These are phyloP conservation scores for Euryodendron excelsum DNA, from an alignment of 148 eudicot genomes.

Conservation along the genomic window DNA sequence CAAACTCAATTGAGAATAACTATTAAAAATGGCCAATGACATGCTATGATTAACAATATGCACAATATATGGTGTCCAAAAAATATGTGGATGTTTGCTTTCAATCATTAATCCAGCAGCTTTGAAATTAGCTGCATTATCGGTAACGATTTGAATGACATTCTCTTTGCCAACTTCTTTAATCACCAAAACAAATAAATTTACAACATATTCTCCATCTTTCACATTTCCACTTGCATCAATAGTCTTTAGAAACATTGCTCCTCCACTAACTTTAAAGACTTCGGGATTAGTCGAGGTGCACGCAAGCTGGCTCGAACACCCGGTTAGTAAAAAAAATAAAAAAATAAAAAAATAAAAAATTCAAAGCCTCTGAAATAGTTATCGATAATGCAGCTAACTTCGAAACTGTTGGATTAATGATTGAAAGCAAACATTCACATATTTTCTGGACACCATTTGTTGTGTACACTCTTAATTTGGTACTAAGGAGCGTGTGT, in stretches of 20 bases:
- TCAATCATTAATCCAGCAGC: background rate
- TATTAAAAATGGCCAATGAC: too few relatives aligned
- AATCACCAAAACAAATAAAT: background rate
- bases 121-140: slow-evolving; percentile 9
- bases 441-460: background rate
- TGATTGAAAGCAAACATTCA: background rate
- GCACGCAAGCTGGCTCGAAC: too few relatives aligned
- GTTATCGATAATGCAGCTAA: background rate
- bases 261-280: background rate
- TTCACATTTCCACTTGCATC: background rate
- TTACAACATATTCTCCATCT: slow-evolving; percentile 3
- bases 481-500: background rate
- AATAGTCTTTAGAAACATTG: slow-evolving; percentile 12
- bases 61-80: background rate
- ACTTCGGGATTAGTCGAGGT: too few relatives aligned
- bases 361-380: too few relatives aligned
- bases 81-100: background rate
- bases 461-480: background rate
- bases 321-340: too few relatives aligned
- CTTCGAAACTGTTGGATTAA: background rate
- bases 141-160: slow-evolving; percentile 2
- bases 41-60: too few relatives aligned
- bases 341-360: too few relatives aligned
- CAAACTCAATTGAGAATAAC: too few relatives aligned
- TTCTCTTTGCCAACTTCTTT: background rate